These are phyloP conservation scores for Helicostylum pulchrum DNA, from an alignment of 192 early-diverging fungal species.

Conservation along the genomic window DNA sequence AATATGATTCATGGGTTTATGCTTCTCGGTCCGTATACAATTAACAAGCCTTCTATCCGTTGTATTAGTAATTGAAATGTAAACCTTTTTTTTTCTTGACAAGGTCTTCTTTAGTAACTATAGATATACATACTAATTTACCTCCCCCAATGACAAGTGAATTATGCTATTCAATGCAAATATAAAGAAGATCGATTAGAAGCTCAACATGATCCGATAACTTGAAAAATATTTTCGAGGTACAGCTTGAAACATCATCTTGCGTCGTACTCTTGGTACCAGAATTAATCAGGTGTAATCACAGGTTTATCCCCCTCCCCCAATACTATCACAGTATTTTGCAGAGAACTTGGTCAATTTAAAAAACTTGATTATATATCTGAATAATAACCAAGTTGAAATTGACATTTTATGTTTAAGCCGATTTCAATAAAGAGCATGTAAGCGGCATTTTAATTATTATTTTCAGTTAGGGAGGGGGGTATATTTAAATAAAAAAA, in stretches of 20 bases:
- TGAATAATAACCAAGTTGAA: too few species aligned
- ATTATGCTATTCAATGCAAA: constrained; percentile 42
- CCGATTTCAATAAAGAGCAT: too few species aligned
- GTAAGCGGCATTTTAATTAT: too few species aligned
- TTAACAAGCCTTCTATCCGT: constrained; percentile 49
- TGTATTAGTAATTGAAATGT: constrained; percentile 26
- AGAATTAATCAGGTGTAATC: constrained; percentile 19
- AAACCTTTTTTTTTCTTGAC: not conserved
- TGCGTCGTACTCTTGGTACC: constrained; percentile 56
- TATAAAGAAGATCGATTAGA: constrained; percentile 34
- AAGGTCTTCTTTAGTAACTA: not conserved
- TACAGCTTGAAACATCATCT: constrained; percentile 45
- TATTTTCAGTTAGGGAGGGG: too few species aligned
- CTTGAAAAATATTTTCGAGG: constrained; percentile 20
- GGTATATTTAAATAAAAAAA: not conserved
- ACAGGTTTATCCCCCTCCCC: not conserved
- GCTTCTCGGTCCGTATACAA: constrained; percentile 49
- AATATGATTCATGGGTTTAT: constrained; percentile 38
- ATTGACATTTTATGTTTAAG: too few species aligned
- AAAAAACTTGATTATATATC: too few species aligned
- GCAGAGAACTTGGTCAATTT: not conserved
- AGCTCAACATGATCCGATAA: constrained; percentile 28
- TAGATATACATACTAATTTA: not conserved
- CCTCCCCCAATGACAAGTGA: constrained; percentile 41
- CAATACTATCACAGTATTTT: not conserved